phyloP scores from a whole-genome alignment of 1,284 basidiomycete species.

The Trametes polyzona region DNA sequence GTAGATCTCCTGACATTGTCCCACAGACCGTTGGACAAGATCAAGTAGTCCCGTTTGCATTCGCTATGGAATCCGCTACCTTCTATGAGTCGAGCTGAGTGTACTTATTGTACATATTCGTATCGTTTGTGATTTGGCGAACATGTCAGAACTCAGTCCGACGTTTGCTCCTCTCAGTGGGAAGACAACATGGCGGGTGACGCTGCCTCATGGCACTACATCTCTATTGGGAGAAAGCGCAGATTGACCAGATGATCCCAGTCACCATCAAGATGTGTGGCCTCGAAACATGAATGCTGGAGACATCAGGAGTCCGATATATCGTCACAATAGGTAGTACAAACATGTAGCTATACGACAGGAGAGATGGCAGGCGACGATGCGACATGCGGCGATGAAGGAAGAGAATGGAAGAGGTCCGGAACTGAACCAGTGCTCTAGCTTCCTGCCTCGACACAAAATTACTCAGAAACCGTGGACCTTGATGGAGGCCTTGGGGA shows the following conservation, averaged over 20 bases:
- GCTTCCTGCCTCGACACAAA: constrained; percentile 19
- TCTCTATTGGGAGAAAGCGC: not conserved
- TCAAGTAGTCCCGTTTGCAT: constrained; percentile 51
- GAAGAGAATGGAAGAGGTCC: constrained; percentile 25
- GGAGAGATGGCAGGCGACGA: constrained; percentile 17
- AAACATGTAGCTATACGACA: constrained; percentile 30
- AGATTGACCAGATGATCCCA: not conserved
- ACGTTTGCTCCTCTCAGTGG: no score
- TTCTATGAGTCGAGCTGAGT: constrained; percentile 19
- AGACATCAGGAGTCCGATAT: constrained; percentile 34
- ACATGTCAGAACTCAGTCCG: not conserved
- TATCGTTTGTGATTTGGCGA: not conserved
- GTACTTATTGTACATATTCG: constrained; percentile 10
- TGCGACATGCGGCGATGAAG: constrained; percentile 17
- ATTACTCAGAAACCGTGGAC: constrained; percentile 80
- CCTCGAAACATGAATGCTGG: no score
- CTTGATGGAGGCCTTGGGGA: constrained; percentile 78
- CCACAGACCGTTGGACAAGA: constrained; percentile 68
- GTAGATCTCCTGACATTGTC: not conserved
- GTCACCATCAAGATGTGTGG: not conserved
- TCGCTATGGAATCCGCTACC: not conserved
- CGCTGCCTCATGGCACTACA: no score
- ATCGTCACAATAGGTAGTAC: constrained; percentile 33
- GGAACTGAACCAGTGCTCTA: constrained; percentile 27
- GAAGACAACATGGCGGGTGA: no score